Base-by-base conservation (phyloP, 257 asterid genomes). In the Plectranthus barbatus region DNA sequence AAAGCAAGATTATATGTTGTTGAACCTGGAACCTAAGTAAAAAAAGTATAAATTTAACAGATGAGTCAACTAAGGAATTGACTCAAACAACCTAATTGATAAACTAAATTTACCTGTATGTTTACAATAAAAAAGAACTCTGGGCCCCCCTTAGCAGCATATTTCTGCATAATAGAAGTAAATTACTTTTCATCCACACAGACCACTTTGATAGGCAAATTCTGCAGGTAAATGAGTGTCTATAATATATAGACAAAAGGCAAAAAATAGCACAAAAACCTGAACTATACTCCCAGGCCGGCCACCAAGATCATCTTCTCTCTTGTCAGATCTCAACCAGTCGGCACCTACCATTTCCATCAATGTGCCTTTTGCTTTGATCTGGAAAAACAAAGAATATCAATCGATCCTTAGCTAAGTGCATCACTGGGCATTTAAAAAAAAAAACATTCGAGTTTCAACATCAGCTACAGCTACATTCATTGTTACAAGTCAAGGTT, bases 301-400 rank as follows among this genome's bases (percentile, higher is more conserved):
- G 52, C 94, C 88, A 56, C 96, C 97, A 66, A 89, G 95, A 83
- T 93, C 95, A 76, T 89, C 96, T 85, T 90, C 97, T 70, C 96
- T 81, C 81, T 87, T 93, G 79, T 93, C 96, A 76, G 97, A 93
- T 74, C 81, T 80, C 86, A 93, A 75, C 99, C 99, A 93, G 71
- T 87, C 99, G 59, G 99, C 99, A 45, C 91, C 99, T 51, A 93
- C 96, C 96, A 93, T 86, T 76, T 93, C 91, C 97, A 90, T 93
- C 81, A 87, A 79, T 0, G 94, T 83, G 69, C 96, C 90, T 69
- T 86, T 85, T 69, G 97, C 86, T 76, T 85, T 93, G 68, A 86
- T 87, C 97, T 92, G 80, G 54, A 53, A 71, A 72, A 54, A 53
- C 62, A 63, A 29, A 48, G 57, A 55, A 63, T 29, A 13, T 26